phyloP scores from a whole-genome alignment of 176 grass and related monocot genomes.

The Oryza meridionalis region DNA sequence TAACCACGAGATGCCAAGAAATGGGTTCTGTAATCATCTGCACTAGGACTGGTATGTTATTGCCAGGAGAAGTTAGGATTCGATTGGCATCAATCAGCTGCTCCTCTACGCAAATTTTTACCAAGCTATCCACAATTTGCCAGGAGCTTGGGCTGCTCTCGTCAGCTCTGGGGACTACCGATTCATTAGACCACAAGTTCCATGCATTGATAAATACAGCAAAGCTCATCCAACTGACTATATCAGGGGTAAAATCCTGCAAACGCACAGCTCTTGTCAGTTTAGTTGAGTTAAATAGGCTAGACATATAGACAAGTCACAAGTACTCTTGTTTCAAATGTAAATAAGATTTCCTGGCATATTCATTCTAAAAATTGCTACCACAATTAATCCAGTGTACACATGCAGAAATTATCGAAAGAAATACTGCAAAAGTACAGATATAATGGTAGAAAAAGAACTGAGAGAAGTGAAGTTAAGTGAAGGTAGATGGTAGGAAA shows the following conservation, averaged over 20 bases:
- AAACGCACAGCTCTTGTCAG: conserved; percentile 24
- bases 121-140: conserved; percentile 69
- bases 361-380: background rate
- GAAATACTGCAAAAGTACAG: background rate
- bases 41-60: conserved; percentile 60
- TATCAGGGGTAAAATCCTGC: conserved; percentile 81
- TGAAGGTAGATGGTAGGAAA: background rate
- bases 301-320: background rate
- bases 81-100: conserved; percentile 50
- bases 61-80: conserved; percentile 65
- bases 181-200: conserved; percentile 62
- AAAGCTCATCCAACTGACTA: conserved; percentile 89
- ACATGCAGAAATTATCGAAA: conserved; percentile 16
- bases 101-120: conserved; percentile 64
- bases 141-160: conserved; percentile 59
- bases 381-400: background rate
- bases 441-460: background rate
- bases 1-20: conserved; percentile 84
- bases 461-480: background rate
- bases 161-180: conserved; percentile 42
- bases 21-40: conserved; percentile 81
- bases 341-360: conserved; percentile 17
- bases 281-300: conserved; percentile 8
- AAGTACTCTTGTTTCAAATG: background rate
- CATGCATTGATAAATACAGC: conserved; percentile 91